Percentiles rank a stretch among this genome's conserved stretches.
Evolutionary conservation across 805 yeast genomes (phyloP).

Genomic region (Candida pseudofarinosa): DNA sequence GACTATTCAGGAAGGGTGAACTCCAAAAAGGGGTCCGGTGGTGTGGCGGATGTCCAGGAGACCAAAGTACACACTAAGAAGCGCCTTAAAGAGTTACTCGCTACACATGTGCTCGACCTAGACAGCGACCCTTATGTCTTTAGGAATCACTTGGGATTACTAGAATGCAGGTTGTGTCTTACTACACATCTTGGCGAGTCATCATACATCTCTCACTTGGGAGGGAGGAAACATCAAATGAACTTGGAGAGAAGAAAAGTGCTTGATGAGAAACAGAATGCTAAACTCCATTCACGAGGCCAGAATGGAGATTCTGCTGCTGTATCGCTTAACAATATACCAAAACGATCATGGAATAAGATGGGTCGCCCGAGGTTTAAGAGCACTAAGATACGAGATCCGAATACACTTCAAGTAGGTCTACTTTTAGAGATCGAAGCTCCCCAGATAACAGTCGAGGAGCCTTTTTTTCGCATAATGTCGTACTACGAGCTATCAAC

Average conservation of each 20-base stretch:
- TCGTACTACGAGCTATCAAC: constrained; percentile 60
- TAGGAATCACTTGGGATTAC: constrained; percentile 75
- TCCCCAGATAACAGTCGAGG: constrained; percentile 44
- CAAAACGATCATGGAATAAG: constrained; percentile 47
- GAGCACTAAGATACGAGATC: constrained; percentile 65
- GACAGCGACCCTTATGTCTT: constrained; percentile 80
- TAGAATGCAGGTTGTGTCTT: constrained; percentile 80
- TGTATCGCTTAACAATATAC: constrained; percentile 33
- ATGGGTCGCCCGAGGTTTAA: constrained; percentile 75
- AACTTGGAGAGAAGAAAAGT: constrained; percentile 59
- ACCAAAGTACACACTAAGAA: constrained; percentile 64
- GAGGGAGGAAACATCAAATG: constrained; percentile 78
- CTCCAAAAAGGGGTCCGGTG: constrained; percentile 88
- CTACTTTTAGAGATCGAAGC: constrained; percentile 57
- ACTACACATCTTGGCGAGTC: constrained; percentile 80
- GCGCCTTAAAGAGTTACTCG: constrained; percentile 61
- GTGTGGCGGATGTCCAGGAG: constrained; percentile 72
- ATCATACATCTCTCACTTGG: constrained; percentile 77
- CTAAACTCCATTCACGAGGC: constrained; percentile 9
- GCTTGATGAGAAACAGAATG: constrained; percentile 29
- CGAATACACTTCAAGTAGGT: constrained; percentile 56
- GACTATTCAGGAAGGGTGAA: constrained; percentile 89
- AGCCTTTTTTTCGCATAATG: constrained; percentile 73
- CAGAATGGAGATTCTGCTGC: constrained; percentile 10
- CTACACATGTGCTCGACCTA: constrained; percentile 45